Evolutionary conservation across 177 flowering plant genomes (phyloP), one percentile per base, ranked within the genome.

Genomic region (Vitis hybrid): DNA sequence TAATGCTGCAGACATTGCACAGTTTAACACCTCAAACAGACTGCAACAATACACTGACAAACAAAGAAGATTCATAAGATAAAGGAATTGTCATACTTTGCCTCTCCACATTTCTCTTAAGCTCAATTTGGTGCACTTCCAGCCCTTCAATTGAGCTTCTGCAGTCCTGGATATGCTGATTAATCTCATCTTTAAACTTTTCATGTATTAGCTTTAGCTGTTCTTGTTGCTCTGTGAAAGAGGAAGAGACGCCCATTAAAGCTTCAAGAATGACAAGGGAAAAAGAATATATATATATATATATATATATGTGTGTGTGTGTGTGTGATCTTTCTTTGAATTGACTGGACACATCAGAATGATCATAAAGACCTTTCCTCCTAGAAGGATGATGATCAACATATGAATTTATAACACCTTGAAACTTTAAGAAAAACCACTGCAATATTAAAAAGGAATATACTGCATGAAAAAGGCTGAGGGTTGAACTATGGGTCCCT

Each of bases 131-230:
- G 26, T 86, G 77, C 52, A 80, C 83, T 79, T 93, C 94, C 66
- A 89, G 78, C 67, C 77, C 89, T 69, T 85, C 89, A 66, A 93
- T 33, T 56, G 82, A 68, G 73, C 76, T 82, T 59, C 66, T 79
- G 77, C 82, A 86, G 20, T 83, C 85, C 73, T 87, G 84, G 51
- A 94, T 79, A 79, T 87, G 88, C 71, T 75, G 82, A 69, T 76
- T 67, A 22, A 94, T 74, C 56, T 85, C 94, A 66, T 89, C 86
- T 76, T 79, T 91, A 80, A 90, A 91, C 53, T 82, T 89, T 48
- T 79, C 83, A 74, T 84, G 80, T 53, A 89, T 85, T 51, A 66
- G 57, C 70, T 73, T 83, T 76, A 95, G 76, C 31, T 77, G 81
- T 62, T 89, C 84, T 73, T 87, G 86, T 79, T 90, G 85, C 70